Evolutionary conservation across 177 flowering plant species (phyloP).

Genomic region (Vitis hybrid): DNA sequence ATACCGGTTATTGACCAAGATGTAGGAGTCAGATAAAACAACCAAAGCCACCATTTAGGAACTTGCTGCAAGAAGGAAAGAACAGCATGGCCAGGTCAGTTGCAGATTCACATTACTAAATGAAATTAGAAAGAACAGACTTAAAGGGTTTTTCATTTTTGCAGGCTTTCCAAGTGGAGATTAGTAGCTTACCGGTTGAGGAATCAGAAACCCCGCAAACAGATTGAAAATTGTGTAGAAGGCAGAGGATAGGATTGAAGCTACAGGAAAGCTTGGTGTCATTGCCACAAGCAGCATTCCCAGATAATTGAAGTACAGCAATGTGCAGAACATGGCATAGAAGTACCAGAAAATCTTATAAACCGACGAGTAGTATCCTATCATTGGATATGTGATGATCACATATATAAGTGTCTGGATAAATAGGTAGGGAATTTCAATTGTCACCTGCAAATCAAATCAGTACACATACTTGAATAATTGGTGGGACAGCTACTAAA

Average conservation of each 20-base stretch:
- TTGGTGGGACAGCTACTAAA: no score
- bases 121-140: not conserved
- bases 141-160: no score
- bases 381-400: constrained; percentile 59
- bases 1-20: constrained; percentile 55
- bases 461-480: not conserved
- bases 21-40: constrained; percentile 43
- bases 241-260: constrained; percentile 42
- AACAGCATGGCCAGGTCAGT: not conserved
- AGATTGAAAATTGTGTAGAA: constrained; percentile 47
- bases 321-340: constrained; percentile 51
- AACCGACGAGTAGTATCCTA: constrained; percentile 43
- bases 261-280: constrained; percentile 55
- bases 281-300: constrained; percentile 64
- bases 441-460: constrained; percentile 39
- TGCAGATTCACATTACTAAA: no score
- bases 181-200: constrained; percentile 47
- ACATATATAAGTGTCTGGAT: constrained; percentile 29
- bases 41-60: constrained; percentile 70
- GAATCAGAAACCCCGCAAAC: constrained; percentile 58
- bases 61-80: constrained; percentile 35
- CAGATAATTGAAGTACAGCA: constrained; percentile 53
- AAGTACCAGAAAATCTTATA: constrained; percentile 58
- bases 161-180: not conserved
- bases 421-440: constrained; percentile 62